Conservation (phyloP, 805 yeast genomes). For the Starmerella bombicola region DNA sequence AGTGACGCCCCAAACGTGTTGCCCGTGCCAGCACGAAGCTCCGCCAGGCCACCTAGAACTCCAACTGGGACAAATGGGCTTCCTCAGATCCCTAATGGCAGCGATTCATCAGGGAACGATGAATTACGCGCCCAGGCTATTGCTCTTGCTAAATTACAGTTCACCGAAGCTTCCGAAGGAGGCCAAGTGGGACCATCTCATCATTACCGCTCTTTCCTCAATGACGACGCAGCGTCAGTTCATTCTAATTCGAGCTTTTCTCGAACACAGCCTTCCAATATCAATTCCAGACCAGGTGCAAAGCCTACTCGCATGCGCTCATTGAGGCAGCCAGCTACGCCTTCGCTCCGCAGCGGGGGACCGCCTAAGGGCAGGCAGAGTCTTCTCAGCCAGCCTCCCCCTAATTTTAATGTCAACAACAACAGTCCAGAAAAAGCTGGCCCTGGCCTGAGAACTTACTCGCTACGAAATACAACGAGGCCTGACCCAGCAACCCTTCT, state of each 20-base stretch:
- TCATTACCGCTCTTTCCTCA: slow-evolving; percentile 13
- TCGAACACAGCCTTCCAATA: slow-evolving; percentile 10
- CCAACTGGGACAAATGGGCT: no score
- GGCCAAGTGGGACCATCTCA: neutral
- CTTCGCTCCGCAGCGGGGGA: slow-evolving; percentile 4
- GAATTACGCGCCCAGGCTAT: slow-evolving; percentile 14
- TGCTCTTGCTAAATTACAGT: slow-evolving; percentile 7
- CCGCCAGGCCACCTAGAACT: no score
- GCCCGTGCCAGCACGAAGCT: slow-evolving; percentile 11
- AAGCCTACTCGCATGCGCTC: slow-evolving; percentile 8
- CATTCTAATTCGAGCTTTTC: slow-evolving; percentile 20
- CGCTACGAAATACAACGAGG: slow-evolving; percentile 13
- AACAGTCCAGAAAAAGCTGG: neutral
- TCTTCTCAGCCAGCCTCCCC: slow-evolving; percentile 12
- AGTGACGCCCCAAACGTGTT: no score
- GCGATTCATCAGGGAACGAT: no score
- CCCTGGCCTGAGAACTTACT: slow-evolving; percentile 16
- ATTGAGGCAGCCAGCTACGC: slow-evolving; percentile 10
- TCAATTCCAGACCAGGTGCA: neutral
- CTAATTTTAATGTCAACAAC: slow-evolving; percentile 1
- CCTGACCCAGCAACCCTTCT: slow-evolving; percentile 18
- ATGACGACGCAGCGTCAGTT: slow-evolving; percentile 18
- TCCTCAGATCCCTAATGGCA: no score
- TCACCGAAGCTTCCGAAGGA: neutral
- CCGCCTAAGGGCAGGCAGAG: slow-evolving; percentile 2